phyloP scores from a whole-genome alignment of 2,329 filamentous ascomycete species.

The Aspergillus sp. region DNA sequence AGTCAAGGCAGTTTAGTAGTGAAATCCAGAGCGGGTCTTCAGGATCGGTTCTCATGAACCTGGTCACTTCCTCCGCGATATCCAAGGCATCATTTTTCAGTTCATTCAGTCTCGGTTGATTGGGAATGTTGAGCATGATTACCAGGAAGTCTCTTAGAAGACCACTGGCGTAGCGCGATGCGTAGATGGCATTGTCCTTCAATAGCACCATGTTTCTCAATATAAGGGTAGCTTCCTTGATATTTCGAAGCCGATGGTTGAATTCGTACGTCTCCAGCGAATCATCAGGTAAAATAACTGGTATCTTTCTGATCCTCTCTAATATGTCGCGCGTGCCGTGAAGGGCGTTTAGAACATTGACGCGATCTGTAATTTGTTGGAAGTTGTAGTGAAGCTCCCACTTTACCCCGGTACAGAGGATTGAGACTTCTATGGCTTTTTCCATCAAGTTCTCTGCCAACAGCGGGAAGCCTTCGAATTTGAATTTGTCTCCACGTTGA shows the following conservation, averaged over 20 bases:
- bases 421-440: conserved; percentile 78
- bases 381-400: conserved; percentile 78
- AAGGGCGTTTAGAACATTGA: conserved; percentile 66
- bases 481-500: conserved; percentile 93
- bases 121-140: conserved; percentile 78
- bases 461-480: conserved; percentile 87
- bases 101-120: conserved; percentile 72
- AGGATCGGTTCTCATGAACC: conserved; percentile 72
- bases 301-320: conserved; percentile 69
- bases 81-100: conserved; percentile 90
- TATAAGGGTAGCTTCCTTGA: conserved; percentile 85
- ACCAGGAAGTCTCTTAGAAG: conserved; percentile 81
- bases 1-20: conserved; percentile 62
- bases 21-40: conserved; percentile 80
- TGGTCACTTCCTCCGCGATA: conserved; percentile 87
- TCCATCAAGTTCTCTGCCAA: conserved; percentile 86
- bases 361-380: conserved; percentile 55
- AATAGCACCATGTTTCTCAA: conserved; percentile 96
- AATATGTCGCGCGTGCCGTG: conserved; percentile 73
- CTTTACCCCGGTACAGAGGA: conserved; percentile 77
- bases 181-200: conserved; percentile 81
- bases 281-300: conserved; percentile 64
- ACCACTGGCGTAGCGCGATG: conserved; percentile 67
- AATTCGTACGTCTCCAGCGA: conserved; percentile 73
- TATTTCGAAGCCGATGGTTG: conserved; percentile 70